Base-by-base conservation (phyloP, 2,329 filamentous ascomycete genomes). In the Lomentospora prolificans region DNA sequence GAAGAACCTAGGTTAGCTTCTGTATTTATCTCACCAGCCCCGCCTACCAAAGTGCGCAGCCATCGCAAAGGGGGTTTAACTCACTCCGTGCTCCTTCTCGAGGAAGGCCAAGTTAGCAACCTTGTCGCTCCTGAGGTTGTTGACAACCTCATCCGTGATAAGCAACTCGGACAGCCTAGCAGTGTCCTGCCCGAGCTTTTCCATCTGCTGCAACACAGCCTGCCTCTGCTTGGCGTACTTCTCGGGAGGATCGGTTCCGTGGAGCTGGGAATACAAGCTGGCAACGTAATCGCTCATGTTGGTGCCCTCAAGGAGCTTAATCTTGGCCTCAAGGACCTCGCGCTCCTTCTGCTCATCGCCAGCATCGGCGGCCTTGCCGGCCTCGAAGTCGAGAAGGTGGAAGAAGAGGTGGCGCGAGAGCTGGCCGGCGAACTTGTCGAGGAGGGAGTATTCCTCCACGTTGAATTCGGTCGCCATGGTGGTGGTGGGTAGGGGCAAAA, bases 201-300 rank as follows among this genome's bases (percentile, higher is more conserved):
- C 86, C 70, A 96, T 75, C 74, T 87, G 83, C 68, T 85, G 79
- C 65, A 97, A 76, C 59, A 97, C 91, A 68, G 91, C 86, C 70
- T 96, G 87, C 67, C 90, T 82, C 84, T 94, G 95, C 71, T 87
- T 85, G 64, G 84, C 82, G 72, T 91, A 97, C 72, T 96, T 90
- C 60, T 86, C 80, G 53, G 94, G 91, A 55, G 87, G 76, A 60
- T 89, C 81, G 58, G 87, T 79, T 64, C 85, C 80, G 76, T 97
- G 84, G 62, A 99, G 83, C 67, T 96, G 88, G 70, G 88, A 87
- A 79, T 95, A 90, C 63, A 99, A 77, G 66, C 86, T 88, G 67
- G 91, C 91, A 55, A 97, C 89, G 70, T 95, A 99, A 74, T 99
- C 94, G 66, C 87, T 94, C 94, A 99, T 99, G 79, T 97, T 96